Percentiles rank a stretch among this genome's conserved stretches.
Evolutionary conservation across 257 asterid species (phyloP).

Genomic region (Ocimum tenuiflorum): DNA sequence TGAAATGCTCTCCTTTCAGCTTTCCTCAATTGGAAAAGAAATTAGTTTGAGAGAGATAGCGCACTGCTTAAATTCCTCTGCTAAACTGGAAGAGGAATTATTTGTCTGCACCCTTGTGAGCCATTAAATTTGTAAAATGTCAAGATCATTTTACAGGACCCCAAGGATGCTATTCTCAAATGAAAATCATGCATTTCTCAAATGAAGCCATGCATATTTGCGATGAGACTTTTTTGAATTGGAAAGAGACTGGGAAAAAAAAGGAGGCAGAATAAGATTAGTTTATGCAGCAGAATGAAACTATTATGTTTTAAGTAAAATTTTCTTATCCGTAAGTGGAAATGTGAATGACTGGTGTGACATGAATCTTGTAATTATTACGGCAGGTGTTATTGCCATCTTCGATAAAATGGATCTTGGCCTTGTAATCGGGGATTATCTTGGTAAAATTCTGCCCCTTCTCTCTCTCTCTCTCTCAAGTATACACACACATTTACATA

Average conservation of each 20-base stretch:
- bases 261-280: background rate
- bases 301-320: background rate
- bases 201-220: no score
- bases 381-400: constrained; percentile 64
- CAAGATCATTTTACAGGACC: background rate
- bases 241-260: no score
- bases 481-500: background rate
- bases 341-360: background rate
- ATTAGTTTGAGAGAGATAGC: no score
- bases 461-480: background rate
- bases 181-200: constrained; percentile 7
- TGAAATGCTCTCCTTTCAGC: no score
- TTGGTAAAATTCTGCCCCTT: constrained; percentile 35
- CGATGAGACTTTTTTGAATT: no score
- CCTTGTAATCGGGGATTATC: constrained; percentile 78
- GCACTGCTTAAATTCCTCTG: background rate
- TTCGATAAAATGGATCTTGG: constrained; percentile 56
- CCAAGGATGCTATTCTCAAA: background rate
- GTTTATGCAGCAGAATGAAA: background rate
- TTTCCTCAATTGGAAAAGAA: no score
- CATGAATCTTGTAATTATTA: constrained; percentile 13
- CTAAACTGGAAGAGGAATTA: no score
- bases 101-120: constrained; percentile 8
- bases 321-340: background rate
- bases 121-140: background rate